Evolutionary conservation across 768 basidiomycete species (phyloP).

Genomic region (Kwoniella mangroviensis): DNA sequence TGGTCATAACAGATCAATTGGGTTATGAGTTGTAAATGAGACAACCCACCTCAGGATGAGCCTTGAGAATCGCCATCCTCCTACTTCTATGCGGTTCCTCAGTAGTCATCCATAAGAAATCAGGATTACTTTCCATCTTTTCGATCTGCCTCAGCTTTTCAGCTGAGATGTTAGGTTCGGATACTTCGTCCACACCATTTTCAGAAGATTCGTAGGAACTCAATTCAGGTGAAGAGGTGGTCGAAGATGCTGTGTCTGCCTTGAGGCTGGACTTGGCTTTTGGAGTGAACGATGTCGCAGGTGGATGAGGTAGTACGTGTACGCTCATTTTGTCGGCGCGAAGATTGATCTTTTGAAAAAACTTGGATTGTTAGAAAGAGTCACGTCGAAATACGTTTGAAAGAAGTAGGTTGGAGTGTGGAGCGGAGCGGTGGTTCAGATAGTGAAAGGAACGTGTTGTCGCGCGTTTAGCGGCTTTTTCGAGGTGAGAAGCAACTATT

Average conservation of each 20-base stretch:
- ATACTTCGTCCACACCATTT: conserved; percentile 1
- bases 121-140: conserved; percentile 57
- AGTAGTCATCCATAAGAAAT: conserved; percentile 96
- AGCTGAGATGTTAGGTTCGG: conserved; percentile 1
- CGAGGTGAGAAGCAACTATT: too few relatives aligned
- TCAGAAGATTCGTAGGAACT: conserved; percentile 25
- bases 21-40: neutral
- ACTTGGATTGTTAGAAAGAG: neutral
- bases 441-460: conserved; percentile 6
- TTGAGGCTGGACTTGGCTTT: neutral
- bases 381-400: too few relatives aligned
- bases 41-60: conserved; percentile 79
- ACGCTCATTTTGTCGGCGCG: neutral
- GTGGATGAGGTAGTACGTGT: neutral
- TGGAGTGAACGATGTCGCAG: neutral
- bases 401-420: neutral
- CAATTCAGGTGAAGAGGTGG: conserved; percentile 21
- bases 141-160: neutral
- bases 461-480: neutral
- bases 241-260: conserved; percentile 8
- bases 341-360: neutral
- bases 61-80: conserved; percentile 85
- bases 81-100: conserved; percentile 95
- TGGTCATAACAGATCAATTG: too few relatives aligned
- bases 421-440: neutral